Conservation (phyloP, 2,329 filamentous ascomycete genomes). For the Botrytis pseudocinerea region DNA sequence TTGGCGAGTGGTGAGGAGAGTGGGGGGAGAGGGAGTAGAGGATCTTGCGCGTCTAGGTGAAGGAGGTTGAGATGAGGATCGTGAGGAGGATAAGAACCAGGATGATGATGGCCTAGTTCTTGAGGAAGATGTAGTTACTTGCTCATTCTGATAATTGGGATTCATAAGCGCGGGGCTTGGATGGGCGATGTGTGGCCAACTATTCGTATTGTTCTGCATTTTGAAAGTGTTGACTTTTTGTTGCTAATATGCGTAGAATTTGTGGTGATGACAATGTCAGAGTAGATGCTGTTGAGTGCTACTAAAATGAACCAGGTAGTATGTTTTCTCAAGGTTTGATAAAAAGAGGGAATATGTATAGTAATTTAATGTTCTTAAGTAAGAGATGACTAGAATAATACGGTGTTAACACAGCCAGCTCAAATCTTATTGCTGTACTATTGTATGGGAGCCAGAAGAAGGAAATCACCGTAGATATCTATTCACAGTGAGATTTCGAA, state of each 20-base stretch:
- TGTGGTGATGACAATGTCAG: neutral
- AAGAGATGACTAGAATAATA: neutral
- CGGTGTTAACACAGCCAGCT: neutral
- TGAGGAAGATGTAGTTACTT: neutral
- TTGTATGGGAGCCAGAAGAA: neutral
- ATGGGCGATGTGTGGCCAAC: neutral
- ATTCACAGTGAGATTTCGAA: neutral
- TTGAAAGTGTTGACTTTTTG: too few species aligned
- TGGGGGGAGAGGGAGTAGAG: neutral
- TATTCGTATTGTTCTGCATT: neutral
- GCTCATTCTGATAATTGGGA: neutral
- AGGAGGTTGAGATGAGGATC: neutral
- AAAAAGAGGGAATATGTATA: neutral
- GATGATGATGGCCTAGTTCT: neutral
- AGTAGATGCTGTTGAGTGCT: neutral
- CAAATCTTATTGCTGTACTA: neutral
- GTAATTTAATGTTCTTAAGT: neutral
- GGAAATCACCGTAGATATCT: neutral
- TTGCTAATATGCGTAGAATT: neutral
- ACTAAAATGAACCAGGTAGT: neutral
- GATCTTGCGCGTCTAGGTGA: neutral
- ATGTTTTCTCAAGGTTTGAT: neutral
- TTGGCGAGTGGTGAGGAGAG: neutral
- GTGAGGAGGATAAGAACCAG: neutral
- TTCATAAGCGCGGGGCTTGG: accelerated